Evolutionary conservation across 2,329 filamentous ascomycete genomes (phyloP), one percentile per base, ranked within the genome.

Genomic region (Talaromyces sp.): DNA sequence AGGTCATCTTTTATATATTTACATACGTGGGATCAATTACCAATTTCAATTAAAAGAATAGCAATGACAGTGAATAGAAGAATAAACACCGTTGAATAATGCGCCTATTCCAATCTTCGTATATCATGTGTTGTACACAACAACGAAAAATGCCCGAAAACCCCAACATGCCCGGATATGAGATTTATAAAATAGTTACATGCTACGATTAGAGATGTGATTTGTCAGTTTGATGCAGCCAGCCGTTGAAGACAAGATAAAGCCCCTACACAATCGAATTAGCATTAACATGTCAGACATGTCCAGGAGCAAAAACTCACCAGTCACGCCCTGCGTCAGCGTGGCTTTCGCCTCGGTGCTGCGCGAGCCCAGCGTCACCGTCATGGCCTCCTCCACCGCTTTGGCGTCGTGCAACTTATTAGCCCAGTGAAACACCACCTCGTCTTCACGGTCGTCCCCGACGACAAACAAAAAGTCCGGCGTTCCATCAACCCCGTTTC

Each of bases 361-460:
- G 65, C 92, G 85, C 70, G 85, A 90, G 57, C 93, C 92, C 40
- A 98, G 80, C 66, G 91, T 96, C 27, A 96, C 92, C 2, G 93
- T 96, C 64, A 89, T 87, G 4, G 95, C 90, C 60, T 91, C 83
- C 56, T 87, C 78, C 51, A 92, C 82, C 2, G 78, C 77, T 18
- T 83, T 82, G 8, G 83, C 78, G 3, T 83, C 81, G 27, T 82
- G 82, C 10, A 96, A 79, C 56, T 86, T 82, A 76, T 97, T 96
- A 18, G 94, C 95, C 94, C 95, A 98, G 65, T 88, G 88, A 79
- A 96, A 98, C 23, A 96, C 89, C 68, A 91, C 89, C 72, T 98
- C 94, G 67, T 98, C 95, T 68, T 97, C 94, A 34, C 94, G 88
- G 50, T 93, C 92, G 70, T 97, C 93, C 42, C 94, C 94, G 36